Base-by-base conservation (phyloP, 2,329 filamentous ascomycete genomes). In the Emericellopsis atlantica region DNA sequence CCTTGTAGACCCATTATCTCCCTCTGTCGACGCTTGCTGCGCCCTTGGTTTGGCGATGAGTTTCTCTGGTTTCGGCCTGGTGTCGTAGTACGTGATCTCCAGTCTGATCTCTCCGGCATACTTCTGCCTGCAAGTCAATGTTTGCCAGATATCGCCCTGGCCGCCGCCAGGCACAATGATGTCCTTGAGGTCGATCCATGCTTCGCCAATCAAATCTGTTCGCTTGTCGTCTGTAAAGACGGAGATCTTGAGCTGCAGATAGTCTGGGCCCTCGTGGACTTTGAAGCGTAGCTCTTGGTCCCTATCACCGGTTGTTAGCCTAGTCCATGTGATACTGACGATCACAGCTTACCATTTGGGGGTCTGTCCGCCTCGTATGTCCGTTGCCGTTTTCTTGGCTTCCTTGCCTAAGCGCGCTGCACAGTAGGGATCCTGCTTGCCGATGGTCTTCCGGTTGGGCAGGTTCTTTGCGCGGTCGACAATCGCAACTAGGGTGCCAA, bases 161-260 rank as follows among this genome's bases (percentile, higher is more conserved):
- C 92, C 89, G 38, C 92, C 92, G 37, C 92, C 89, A 2, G 79
- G 70, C 16, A 89, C 72, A 46, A 98, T 75, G 51, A 98, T 84
- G 50, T 78, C 74, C 49, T 80, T 79, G 44, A 98, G 70, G 54
- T 85, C 83, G 44, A 96, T 76, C 81, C 86, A 95, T 6, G 85
- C 80, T 62, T 98, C 92, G 48, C 92, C 92, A 52, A 98, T 95
- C 48, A 98, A 63, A 50, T 98, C 92, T 0, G 90, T 96, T 66
- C 84, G 93, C 67, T 95, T 96, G 64, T 98, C 92, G 54, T 98
- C 92, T 57, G 95, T 95, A 66, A 98, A 98, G 6, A 96, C 77
- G 3, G 90, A 95, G 14, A 96, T 73, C 59, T 98, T 98, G 43
- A 98, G 73, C 57, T 89, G 86, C 62, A 87, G 88, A 67, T 98